phyloP scores from a whole-genome alignment of 306 rosid genomes.

The Medicago truncatula region MtrunA17r5.0-ANR NC_053044.1:2332501-2333000 shows the following conservation, averaged over 20 bases:
- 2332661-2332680: too few species aligned
- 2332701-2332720: neutral
- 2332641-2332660: neutral
- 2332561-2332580: conserved; percentile 79
- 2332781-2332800: too few species aligned
- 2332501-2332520: conserved; percentile 69
- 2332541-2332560: conserved; percentile 94
- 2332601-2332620: conserved; percentile 7
- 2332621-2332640: neutral
- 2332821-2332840: too few species aligned
- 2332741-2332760: too few species aligned
- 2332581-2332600: conserved; percentile 78
- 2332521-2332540: conserved; percentile 76
- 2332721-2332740: too few species aligned
- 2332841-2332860: too few species aligned
- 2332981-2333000: conserved; percentile 84
- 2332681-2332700: neutral
- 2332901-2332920: conserved; percentile 20
- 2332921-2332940: conserved; percentile 30
- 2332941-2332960: conserved; percentile 62
- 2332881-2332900: neutral
- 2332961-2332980: conserved; percentile 92
- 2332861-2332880: neutral
- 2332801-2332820: too few species aligned
- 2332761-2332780: too few species aligned